Evolutionary conservation across 75 land plant genomes (phyloP).

Genomic region (Picea glauca): DNA sequence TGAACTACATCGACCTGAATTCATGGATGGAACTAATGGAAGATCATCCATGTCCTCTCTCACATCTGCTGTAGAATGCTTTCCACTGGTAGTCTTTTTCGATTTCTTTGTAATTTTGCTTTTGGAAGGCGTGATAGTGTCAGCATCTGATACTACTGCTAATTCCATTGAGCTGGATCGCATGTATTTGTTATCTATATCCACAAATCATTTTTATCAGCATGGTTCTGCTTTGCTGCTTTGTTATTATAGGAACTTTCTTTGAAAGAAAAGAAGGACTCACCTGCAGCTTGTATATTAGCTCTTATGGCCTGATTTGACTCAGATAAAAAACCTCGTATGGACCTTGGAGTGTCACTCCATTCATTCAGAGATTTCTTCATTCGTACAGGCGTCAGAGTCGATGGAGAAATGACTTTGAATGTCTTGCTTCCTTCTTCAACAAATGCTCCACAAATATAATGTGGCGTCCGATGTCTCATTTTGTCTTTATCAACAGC

Average conservation of each 20-base stretch:
- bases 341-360: constrained; percentile 25
- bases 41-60: constrained; percentile 5
- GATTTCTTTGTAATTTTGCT: constrained; percentile 4
- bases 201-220: background rate
- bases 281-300: constrained; percentile 9
- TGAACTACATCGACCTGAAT: background rate
- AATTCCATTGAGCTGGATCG: background rate
- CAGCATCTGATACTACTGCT: constrained; percentile 3
- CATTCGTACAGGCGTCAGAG: constrained; percentile 34
- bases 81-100: constrained; percentile 2
- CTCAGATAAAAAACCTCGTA: constrained; percentile 21
- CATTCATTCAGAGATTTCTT: constrained; percentile 31
- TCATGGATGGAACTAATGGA: constrained; percentile 4
- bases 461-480: constrained; percentile 54
- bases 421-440: constrained; percentile 43
- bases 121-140: constrained; percentile 2
- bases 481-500: constrained; percentile 59
- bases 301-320: constrained; percentile 15
- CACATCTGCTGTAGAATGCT: constrained; percentile 8
- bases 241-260: background rate
- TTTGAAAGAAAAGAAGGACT: constrained; percentile 4
- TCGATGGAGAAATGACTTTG: constrained; percentile 37
- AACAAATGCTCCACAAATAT: constrained; percentile 50
- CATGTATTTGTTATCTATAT: constrained; percentile 9
- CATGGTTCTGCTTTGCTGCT: background rate